These are phyloP conservation scores for Emericellopsis cladophorae DNA, from an alignment of 2,329 filamentous ascomycete genomes.

Conservation along the genomic window DNA sequence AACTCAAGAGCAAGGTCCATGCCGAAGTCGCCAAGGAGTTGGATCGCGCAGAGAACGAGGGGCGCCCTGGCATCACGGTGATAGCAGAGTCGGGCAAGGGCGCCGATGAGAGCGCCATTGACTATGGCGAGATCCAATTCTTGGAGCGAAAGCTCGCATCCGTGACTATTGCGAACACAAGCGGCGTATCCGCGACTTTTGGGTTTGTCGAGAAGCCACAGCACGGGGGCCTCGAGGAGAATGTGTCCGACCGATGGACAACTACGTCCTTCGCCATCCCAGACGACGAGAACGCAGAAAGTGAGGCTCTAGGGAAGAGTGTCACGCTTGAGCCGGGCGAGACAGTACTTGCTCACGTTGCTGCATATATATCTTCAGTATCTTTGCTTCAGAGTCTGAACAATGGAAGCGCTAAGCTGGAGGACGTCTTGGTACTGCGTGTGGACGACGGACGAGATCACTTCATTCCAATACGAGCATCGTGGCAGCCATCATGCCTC, in stretches of 20 bases:
- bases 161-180: constrained; percentile 85
- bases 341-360: constrained; percentile 57
- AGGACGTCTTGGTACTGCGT: constrained; percentile 79
- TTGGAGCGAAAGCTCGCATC: constrained; percentile 50
- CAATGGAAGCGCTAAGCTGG: constrained; percentile 48
- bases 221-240: constrained; percentile 27
- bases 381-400: constrained; percentile 60
- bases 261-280: constrained; percentile 46
- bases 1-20: constrained; percentile 72
- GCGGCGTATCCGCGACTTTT: constrained; percentile 67
- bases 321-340: constrained; percentile 77
- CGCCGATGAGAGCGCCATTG: constrained; percentile 43
- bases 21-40: constrained; percentile 79
- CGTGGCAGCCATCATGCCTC: constrained; percentile 73
- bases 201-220: constrained; percentile 63
- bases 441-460: constrained; percentile 79
- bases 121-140: constrained; percentile 68
- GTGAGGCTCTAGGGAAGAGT: constrained; percentile 22
- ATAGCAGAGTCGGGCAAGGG: constrained; percentile 52
- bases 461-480: constrained; percentile 70
- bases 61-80: constrained; percentile 68
- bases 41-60: constrained; percentile 85
- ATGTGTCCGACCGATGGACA: constrained; percentile 49
- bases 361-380: constrained; percentile 52
- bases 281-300: constrained; percentile 16